phyloP scores from a whole-genome alignment of 768 basidiomycete genomes.

The Mrakia hoshinonis region DNA sequence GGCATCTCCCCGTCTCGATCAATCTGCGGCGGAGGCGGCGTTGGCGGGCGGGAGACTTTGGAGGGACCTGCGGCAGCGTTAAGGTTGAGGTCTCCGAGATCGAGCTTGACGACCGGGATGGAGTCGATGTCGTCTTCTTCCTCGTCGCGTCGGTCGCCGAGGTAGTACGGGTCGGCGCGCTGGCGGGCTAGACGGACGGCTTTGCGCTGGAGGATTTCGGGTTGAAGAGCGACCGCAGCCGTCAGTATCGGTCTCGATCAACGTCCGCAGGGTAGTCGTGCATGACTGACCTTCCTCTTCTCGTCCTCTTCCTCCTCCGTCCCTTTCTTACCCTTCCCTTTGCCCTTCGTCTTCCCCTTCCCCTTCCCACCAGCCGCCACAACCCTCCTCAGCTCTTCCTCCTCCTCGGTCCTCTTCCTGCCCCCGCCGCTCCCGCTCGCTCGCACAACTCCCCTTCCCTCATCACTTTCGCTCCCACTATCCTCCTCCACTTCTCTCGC shows the following conservation, averaged over 20 bases:
- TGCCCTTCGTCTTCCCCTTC: constrained; percentile 46
- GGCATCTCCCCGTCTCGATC: constrained; percentile 85
- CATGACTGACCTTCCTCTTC: constrained; percentile 51
- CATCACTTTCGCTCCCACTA: constrained; percentile 31
- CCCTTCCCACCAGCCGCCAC: constrained; percentile 29
- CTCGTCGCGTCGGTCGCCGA: constrained; percentile 47
- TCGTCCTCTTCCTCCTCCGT: constrained; percentile 46
- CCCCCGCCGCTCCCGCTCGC: constrained; percentile 33
- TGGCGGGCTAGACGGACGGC: constrained; percentile 66
- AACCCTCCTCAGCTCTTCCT: constrained; percentile 34
- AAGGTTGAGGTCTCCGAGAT: constrained; percentile 39
- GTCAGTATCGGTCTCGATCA: no score
- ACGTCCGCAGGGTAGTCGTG: no score
- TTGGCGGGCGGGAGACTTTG: constrained; percentile 16
- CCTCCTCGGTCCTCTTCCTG: constrained; percentile 38
- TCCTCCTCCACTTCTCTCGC: constrained; percentile 31
- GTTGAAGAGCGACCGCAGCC: constrained; percentile 4
- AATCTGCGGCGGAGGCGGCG: constrained; percentile 33
- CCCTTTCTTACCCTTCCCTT: constrained; percentile 31
- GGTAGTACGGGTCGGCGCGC: constrained; percentile 85
- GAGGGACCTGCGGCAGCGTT: background rate
- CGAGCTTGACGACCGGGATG: constrained; percentile 80
- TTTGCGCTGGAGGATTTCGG: constrained; percentile 62
- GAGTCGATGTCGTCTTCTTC: constrained; percentile 76
- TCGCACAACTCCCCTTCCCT: constrained; percentile 38